Evolutionary conservation across 306 rosid genomes (phyloP).

Genomic region (Inga laurina): DNA sequence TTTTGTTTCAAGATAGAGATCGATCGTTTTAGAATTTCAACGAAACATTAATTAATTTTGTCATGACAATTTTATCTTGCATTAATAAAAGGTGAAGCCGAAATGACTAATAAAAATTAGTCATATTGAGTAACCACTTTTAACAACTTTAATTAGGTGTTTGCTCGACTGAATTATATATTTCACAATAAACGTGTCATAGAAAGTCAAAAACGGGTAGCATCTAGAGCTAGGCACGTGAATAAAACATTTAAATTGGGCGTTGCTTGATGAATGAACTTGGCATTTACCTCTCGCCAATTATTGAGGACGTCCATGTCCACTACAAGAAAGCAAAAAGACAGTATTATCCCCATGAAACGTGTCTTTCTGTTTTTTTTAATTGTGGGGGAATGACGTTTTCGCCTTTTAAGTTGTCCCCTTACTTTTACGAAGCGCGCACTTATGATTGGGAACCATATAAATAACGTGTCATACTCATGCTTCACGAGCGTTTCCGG

Average conservation of each 20-base stretch:
- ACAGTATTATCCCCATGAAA: not conserved
- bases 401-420: not conserved
- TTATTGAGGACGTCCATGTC: not conserved
- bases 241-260: constrained; percentile 3
- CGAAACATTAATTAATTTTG: not conserved
- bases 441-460: not conserved
- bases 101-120: not conserved
- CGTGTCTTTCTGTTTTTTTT: not conserved
- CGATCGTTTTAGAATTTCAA: not conserved
- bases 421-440: not conserved
- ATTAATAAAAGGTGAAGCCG: not conserved
- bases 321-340: not conserved
- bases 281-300: constrained; percentile 20
- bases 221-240: not conserved
- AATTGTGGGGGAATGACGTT: not conserved
- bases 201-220: not conserved
- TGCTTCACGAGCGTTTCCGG: not conserved
- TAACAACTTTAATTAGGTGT: not conserved
- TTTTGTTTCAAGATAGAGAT: not conserved
- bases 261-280: constrained; percentile 24
- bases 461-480: not conserved
- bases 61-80: not conserved
- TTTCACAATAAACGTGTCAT: not conserved
- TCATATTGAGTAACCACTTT: not conserved
- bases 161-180: not conserved